Evolutionary conservation across 2,329 filamentous ascomycete species (phyloP), one percentile per base, ranked within the genome.

Genomic region (Ampelomyces quisqualis): DNA sequence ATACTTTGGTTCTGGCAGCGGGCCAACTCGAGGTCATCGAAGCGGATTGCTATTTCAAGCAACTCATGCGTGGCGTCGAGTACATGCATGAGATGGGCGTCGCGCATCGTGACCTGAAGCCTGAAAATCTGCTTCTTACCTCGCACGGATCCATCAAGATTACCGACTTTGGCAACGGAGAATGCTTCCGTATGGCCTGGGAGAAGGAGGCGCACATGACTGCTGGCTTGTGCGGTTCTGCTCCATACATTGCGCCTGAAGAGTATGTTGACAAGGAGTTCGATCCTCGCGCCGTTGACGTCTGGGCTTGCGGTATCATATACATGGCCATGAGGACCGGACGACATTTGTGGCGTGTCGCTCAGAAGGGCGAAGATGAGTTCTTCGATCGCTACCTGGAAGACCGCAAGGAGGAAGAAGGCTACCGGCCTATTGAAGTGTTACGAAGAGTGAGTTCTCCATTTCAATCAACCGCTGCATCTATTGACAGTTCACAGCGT

Each of bases 41-140:
- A 70, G 91, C 93, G 45, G 93, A 98, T 68, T 98, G 93, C 72
- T 94, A 93, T 69, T 98, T 98, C 77, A 95, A 97, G 73, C 93
- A 98, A 70, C 84, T 97, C 70, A 97, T 98, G 91, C 88, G 93
- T 42, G 93, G 93, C 48, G 93, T 98, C 37, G 91, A 97, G 70
- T 98, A 98, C 69, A 90, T 98, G 75, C 93, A 98, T 71, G 91
- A 97, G 66, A 98, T 97, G 93, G 93, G 93, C 41, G 93, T 98
- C 18, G 91, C 93, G 9, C 93, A 98, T 68, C 87, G 93, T 48
- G 93, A 98, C 61, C 74, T 98, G 31, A 98, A 98, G 70, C 93
- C 93, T 0, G 93, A 98, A 69, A 98, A 98, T 57, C 78, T 98
- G 9, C 82, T 98, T 1, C 77, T 98, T 40, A 98, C 93, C 3